phyloP scores from a whole-genome alignment of 495 filamentous ascomycete genomes.

The Penicillium flavigenum region DNA sequence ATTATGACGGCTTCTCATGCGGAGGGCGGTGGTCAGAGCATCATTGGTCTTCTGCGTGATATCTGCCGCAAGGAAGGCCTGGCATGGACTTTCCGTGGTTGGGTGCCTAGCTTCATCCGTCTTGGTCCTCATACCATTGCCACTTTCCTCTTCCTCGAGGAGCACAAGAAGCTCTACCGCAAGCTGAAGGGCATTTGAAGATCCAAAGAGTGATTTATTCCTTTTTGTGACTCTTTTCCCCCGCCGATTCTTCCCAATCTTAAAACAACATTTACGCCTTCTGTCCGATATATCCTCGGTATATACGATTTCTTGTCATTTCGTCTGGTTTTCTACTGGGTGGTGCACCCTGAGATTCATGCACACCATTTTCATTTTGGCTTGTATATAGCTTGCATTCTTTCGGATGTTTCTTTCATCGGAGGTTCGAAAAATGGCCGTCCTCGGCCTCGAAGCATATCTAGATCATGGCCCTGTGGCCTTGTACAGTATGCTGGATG shows the following conservation, averaged over 20 bases:
- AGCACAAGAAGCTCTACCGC: slow-evolving; percentile 59
- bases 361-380: slow-evolving; percentile 23
- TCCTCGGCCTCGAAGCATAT: not conserved
- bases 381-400: slow-evolving; percentile 33
- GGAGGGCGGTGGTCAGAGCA: slow-evolving; percentile 54
- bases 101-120: slow-evolving; percentile 95
- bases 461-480: slow-evolving; percentile 2
- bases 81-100: slow-evolving; percentile 93
- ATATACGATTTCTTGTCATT: slow-evolving; percentile 18
- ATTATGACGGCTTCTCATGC: slow-evolving; percentile 74
- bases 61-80: slow-evolving; percentile 77
- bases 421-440: not conserved
- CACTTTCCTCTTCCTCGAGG: slow-evolving; percentile 93
- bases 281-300: slow-evolving; percentile 36
- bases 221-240: slow-evolving; percentile 17
- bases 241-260: slow-evolving; percentile 14
- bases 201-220: slow-evolving; percentile 22
- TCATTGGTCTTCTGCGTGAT: slow-evolving; percentile 60
- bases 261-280: slow-evolving; percentile 51
- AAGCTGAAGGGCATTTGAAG: slow-evolving; percentile 42
- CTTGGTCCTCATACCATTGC: slow-evolving; percentile 90
- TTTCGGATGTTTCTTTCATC: slow-evolving; percentile 15
- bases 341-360: slow-evolving; percentile 18
- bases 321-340: slow-evolving; percentile 18
- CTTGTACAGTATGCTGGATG: slow-evolving; percentile 18